Evolutionary conservation across 108 stramenopile species (phyloP).

Genomic region (Pseudonitzschia multistriata): DNA sequence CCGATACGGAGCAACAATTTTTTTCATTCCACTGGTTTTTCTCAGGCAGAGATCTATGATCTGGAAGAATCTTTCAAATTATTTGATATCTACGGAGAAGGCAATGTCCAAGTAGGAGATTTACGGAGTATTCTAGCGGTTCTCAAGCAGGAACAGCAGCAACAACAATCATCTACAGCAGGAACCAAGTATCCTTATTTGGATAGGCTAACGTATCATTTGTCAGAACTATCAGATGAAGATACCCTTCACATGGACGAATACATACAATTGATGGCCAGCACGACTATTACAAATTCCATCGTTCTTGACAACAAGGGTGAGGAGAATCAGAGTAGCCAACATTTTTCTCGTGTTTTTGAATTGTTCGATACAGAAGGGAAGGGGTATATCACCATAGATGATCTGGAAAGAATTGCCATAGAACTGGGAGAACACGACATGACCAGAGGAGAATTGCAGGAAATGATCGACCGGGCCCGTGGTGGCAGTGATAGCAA

Average conservation of each 20-base stretch:
- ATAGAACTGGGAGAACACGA: conserved; percentile 94
- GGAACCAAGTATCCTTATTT: conserved; percentile 19
- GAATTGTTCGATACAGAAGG: conserved; percentile 96
- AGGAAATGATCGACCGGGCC: conserved; percentile 98
- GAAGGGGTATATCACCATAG: conserved; percentile 91
- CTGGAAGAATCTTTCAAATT: conserved; percentile 36
- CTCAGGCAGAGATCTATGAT: conserved; percentile 31
- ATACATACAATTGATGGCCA: conserved; percentile 94
- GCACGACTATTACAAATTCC: conserved; percentile 35
- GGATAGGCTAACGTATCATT: conserved; percentile 5
- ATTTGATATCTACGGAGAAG: conserved; percentile 34
- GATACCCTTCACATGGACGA: conserved; percentile 57
- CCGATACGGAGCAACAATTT: background rate
- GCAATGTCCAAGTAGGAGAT: conserved; percentile 17
- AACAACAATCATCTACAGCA: background rate
- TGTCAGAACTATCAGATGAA: conserved; percentile 21
- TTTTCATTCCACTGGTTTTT: conserved; percentile 20
- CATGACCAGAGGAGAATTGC: conserved; percentile 95
- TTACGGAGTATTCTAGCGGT: conserved; percentile 18
- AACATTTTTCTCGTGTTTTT: conserved; percentile 88
- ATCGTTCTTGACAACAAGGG: conserved; percentile 31
- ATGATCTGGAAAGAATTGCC: conserved; percentile 94
- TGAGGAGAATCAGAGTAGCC: conserved; percentile 32
- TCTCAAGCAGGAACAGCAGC: conserved; percentile 5
- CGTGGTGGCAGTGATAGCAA: conserved; percentile 58